Evolutionary conservation across 345 rosid species (phyloP), one percentile per base, ranked within the genome.

Genomic region (Odontarrhena argentea): DNA sequence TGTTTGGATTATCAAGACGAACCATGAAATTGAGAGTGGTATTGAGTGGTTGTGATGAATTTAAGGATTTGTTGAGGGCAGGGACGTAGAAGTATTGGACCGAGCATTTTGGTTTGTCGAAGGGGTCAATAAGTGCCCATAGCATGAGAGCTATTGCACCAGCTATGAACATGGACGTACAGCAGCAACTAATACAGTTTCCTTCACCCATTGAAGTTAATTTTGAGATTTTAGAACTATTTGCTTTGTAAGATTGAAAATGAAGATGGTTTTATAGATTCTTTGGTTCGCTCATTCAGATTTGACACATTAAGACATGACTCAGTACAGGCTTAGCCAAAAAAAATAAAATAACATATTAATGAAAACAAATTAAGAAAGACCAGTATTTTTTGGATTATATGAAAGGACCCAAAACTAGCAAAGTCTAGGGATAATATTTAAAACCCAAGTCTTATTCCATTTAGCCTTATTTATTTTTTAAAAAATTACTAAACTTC

Each of bases 121-220:
- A 18, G 22, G 87, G 15, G 3, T 88, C 87, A 13, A 87, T 67
- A 36, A 84, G 78, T 1, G 87, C 85, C 98, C 98, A 89, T 69
- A 92, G 2, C 72, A 87, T 82, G 10, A 92, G 84, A 15, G 82
- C 67, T 11, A 93, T 75, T 12, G 89, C 51, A 34, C 96, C 96
- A 26, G 72, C 66, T 3, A 82, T 76, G 76, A 92, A 57, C 56
- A 86, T 70, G 73, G 87, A 70, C 55, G 73, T 78, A 25, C 75
- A 75, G 63, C 96, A 89, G 61, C 89, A 83, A 32, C 72, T 52
- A 72, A 88, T 73, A 25, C 85, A 71, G 47, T 0, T 12, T 75
- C 76, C 47, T 80, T 5, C 89, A 81, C 75, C 45, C 71, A 67
- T 67, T 64, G 9, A 11, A 22, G 18, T 26, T 13, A 41, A 5